phyloP scores from a whole-genome alignment of 345 rosid species.

The Brassica juncea region DNA sequence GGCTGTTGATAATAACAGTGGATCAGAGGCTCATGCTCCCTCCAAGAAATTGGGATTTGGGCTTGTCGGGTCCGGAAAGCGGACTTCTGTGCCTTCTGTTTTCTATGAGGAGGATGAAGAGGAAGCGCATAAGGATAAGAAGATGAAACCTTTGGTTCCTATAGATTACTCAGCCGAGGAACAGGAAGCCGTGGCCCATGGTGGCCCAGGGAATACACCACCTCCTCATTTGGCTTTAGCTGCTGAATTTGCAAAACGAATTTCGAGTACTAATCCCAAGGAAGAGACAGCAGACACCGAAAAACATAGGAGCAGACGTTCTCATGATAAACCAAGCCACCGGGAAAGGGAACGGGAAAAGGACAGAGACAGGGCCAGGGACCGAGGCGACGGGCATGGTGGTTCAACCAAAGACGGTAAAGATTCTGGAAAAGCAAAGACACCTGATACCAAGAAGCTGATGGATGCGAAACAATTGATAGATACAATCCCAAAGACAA shows the following conservation, averaged over 20 bases:
- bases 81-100: slow-evolving; percentile 88
- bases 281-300: slow-evolving; percentile 73
- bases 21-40: slow-evolving; percentile 62
- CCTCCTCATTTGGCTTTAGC: slow-evolving; percentile 90
- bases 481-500: slow-evolving; percentile 96
- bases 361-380: slow-evolving; percentile 58
- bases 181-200: slow-evolving; percentile 67
- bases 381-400: slow-evolving; percentile 57
- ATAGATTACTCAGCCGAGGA: slow-evolving; percentile 96
- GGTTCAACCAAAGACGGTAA: slow-evolving; percentile 36
- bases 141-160: slow-evolving; percentile 96
- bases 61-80: slow-evolving; percentile 89
- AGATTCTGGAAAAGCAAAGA: slow-evolving; percentile 58
- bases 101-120: slow-evolving; percentile 95
- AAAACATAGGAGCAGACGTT: slow-evolving; percentile 75
- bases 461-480: slow-evolving; percentile 94
- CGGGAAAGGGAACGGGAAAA: slow-evolving; percentile 59
- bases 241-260: slow-evolving; percentile 88
- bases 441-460: slow-evolving; percentile 77
- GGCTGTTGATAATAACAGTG: slow-evolving; percentile 40
- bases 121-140: slow-evolving; percentile 78
- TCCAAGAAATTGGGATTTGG: slow-evolving; percentile 91
- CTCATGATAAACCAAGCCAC: slow-evolving; percentile 66
- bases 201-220: slow-evolving; percentile 60
- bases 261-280: slow-evolving; percentile 64